Percentiles rank a stretch among this genome's conserved stretches.
Conservation (phyloP, 2,329 filamentous ascomycete species). For the Paraconiothyrium sp. region DNA sequence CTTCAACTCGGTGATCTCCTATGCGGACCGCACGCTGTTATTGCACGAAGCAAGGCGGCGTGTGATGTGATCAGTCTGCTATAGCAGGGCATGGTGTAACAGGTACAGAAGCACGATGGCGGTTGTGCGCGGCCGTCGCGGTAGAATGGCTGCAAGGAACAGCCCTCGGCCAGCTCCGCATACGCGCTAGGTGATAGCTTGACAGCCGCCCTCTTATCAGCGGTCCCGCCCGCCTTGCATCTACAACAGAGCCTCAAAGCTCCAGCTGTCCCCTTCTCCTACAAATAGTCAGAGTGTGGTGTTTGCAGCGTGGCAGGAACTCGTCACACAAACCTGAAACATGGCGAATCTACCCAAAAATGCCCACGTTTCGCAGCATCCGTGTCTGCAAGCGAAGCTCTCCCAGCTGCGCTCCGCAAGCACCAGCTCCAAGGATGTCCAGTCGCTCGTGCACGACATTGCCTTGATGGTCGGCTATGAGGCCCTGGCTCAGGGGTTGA, state of each 20-base stretch:
- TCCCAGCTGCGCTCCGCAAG: conserved; percentile 82
- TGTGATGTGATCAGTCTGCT: not conserved
- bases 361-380: conserved; percentile 82
- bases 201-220: conserved; percentile 4
- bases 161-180: not conserved
- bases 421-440: conserved; percentile 78
- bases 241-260: conserved; percentile 5
- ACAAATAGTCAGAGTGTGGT: conserved; percentile 11
- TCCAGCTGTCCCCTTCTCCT: not conserved
- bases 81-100: not conserved
- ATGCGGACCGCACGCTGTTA: not conserved
- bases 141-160: not conserved
- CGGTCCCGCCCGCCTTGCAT: conserved; percentile 6
- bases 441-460: conserved; percentile 86
- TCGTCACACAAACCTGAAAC: conserved; percentile 18
- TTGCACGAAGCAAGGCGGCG: not conserved
- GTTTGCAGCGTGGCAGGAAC: conserved; percentile 17
- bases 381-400: conserved; percentile 87
- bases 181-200: not conserved
- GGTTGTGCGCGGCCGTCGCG: not conserved
- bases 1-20: no score
- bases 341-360: conserved; percentile 60
- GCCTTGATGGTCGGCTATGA: conserved; percentile 83
- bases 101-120: not conserved
- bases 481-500: conserved; percentile 74